These are phyloP conservation scores for Vaccinium darrowii DNA, from an alignment of 148 eudicot species.

Conservation along the genomic window DNA sequence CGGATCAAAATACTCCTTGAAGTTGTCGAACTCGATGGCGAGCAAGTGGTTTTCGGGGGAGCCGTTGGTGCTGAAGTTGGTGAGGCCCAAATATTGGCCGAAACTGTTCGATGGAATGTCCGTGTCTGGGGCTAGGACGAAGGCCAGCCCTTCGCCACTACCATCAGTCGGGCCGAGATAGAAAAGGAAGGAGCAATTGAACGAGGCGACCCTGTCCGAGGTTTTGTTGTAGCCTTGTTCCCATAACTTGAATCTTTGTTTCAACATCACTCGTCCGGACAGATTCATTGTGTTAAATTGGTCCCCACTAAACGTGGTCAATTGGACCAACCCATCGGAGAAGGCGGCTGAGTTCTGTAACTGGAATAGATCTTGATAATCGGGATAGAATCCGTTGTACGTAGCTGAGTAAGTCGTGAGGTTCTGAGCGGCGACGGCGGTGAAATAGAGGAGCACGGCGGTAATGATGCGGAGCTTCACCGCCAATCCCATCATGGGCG, in stretches of 20 bases:
- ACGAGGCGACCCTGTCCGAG: conserved; percentile 39
- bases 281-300: neutral
- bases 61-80: conserved; percentile 54
- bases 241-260: conserved; percentile 43
- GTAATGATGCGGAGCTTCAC: neutral
- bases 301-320: conserved; percentile 18
- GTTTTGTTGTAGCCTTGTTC: conserved; percentile 7
- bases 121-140: conserved; percentile 45
- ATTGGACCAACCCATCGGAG: conserved; percentile 28
- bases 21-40: conserved; percentile 76
- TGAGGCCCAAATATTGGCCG: conserved; percentile 60
- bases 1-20: conserved; percentile 52
- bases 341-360: conserved; percentile 27
- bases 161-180: conserved; percentile 18
- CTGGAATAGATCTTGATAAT: neutral
- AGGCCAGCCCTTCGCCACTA: conserved; percentile 58
- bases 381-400: conserved; percentile 33
- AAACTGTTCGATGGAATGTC: conserved; percentile 37
- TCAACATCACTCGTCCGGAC: conserved; percentile 49
- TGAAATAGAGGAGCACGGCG: neutral
- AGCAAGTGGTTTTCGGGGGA: conserved; percentile 33
- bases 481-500: neutral
- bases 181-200: conserved; percentile 55
- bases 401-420: neutral
- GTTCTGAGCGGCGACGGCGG: conserved; percentile 3